phyloP scores from a whole-genome alignment of 257 asterid genomes.

The Solanum rostratum region DNA sequence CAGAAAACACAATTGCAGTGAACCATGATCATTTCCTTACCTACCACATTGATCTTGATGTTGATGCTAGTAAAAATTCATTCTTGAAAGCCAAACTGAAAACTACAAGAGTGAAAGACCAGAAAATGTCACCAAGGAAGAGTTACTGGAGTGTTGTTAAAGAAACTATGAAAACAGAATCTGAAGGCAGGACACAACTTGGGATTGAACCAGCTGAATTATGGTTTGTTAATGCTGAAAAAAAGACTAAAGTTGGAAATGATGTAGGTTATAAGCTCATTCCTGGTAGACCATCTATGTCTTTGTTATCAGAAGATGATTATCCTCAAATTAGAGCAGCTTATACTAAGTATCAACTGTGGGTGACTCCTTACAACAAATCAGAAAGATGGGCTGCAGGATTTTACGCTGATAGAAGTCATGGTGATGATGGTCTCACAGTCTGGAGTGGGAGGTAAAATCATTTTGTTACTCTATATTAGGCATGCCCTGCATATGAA shows the following conservation, averaged over 20 bases:
- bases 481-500: background rate
- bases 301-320: slow-evolving; percentile 38
- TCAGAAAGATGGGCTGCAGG: slow-evolving; percentile 73
- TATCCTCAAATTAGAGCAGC: slow-evolving; percentile 56
- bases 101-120: slow-evolving; percentile 9
- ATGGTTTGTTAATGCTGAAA: slow-evolving; percentile 40
- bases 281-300: slow-evolving; percentile 25
- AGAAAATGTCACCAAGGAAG: slow-evolving; percentile 34
- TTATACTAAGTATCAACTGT: slow-evolving; percentile 49
- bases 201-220: slow-evolving; percentile 35
- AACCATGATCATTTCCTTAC: slow-evolving; percentile 61
- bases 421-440: slow-evolving; percentile 57
- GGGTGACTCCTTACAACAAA: slow-evolving; percentile 46
- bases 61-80: slow-evolving; percentile 45
- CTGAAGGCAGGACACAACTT: slow-evolving; percentile 21
- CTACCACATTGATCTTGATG: slow-evolving; percentile 52
- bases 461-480: background rate
- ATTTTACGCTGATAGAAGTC: slow-evolving; percentile 54
- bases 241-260: slow-evolving; percentile 45
- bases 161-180: slow-evolving; percentile 40
- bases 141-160: slow-evolving; percentile 49
- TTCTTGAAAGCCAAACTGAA: slow-evolving; percentile 32
- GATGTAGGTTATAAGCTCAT: slow-evolving; percentile 40
- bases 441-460: slow-evolving; percentile 42
- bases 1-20: slow-evolving; percentile 34